phyloP scores from a whole-genome alignment of 2,329 filamentous ascomycete genomes.

The Phaeosphaeriaceae sp. region DNA sequence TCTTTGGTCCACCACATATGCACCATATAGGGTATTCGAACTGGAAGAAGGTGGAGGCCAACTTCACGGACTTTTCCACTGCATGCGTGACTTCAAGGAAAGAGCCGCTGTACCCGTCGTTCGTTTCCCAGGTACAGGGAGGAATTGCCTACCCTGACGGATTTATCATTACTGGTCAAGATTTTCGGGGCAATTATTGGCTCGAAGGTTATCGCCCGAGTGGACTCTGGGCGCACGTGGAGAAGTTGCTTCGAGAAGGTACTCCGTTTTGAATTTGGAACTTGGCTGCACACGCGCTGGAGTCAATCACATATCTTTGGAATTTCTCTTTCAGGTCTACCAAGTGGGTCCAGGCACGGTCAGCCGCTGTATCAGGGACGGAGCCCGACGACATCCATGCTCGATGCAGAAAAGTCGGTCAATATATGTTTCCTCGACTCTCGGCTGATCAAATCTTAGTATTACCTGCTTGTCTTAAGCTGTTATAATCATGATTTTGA shows the following conservation, averaged over 20 bases:
- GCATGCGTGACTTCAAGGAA: neutral
- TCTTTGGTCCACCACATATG: neutral
- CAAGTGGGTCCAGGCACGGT: too few species aligned
- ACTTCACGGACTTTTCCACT: neutral
- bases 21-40: neutral
- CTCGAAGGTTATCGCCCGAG: neutral
- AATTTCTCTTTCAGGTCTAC: too few species aligned
- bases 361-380: too few species aligned
- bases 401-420: too few species aligned
- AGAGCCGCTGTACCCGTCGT: neutral
- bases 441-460: too few species aligned
- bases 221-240: neutral
- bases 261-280: too few species aligned
- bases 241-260: neutral
- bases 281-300: too few species aligned
- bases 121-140: neutral
- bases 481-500: too few species aligned
- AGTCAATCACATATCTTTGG: too few species aligned
- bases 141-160: neutral
- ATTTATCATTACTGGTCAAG: neutral
- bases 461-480: too few species aligned
- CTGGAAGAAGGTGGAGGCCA: neutral
- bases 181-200: neutral
- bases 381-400: too few species aligned
- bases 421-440: too few species aligned